These are phyloP conservation scores for Globisporangium takayamanum DNA, from an alignment of 352 stramenopile genomes.

Conservation along the genomic window DNA sequence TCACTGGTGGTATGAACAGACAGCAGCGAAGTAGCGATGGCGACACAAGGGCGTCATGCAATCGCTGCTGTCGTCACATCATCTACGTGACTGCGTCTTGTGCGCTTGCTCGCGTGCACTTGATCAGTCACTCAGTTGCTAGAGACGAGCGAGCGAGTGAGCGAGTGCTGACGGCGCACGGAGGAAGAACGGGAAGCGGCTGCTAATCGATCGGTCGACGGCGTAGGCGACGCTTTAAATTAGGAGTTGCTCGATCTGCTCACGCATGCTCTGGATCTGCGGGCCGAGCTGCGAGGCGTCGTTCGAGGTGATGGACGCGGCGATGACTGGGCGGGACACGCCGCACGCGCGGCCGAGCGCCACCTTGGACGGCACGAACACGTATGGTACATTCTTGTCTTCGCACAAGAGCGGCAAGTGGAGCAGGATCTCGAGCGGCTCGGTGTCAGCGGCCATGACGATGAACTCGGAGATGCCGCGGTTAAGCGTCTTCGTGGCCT, in stretches of 20 bases:
- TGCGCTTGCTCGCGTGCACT: no score
- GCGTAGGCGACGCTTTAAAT: slow-evolving; percentile 86
- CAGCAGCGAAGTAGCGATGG: no score
- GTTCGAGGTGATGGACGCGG: slow-evolving; percentile 98
- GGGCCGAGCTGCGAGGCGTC: slow-evolving; percentile 98
- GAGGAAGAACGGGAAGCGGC: not conserved
- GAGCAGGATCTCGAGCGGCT: slow-evolving; percentile 99
- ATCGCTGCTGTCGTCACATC: no score
- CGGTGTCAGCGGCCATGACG: slow-evolving; percentile 98
- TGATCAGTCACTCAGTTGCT: not conserved
- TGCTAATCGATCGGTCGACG: slow-evolving; percentile 10
- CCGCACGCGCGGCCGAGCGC: slow-evolving; percentile 98
- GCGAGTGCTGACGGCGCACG: no score
- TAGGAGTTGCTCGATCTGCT: slow-evolving; percentile 99
- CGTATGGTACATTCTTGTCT: slow-evolving; percentile 95
- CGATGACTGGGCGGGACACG: slow-evolving; percentile 98
- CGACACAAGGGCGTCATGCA: no score
- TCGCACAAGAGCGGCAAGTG: slow-evolving; percentile 98
- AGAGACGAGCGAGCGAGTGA: not conserved
- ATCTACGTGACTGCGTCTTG: no score
- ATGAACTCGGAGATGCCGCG: slow-evolving; percentile 99
- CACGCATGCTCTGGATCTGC: slow-evolving; percentile 98
- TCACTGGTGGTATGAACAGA: no score
- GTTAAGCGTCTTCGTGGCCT: slow-evolving; percentile 99
- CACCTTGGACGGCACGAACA: slow-evolving; percentile 96